Evolutionary conservation across 352 stramenopile genomes (phyloP).

Genomic region (Phytophthora chlamydospora): DNA sequence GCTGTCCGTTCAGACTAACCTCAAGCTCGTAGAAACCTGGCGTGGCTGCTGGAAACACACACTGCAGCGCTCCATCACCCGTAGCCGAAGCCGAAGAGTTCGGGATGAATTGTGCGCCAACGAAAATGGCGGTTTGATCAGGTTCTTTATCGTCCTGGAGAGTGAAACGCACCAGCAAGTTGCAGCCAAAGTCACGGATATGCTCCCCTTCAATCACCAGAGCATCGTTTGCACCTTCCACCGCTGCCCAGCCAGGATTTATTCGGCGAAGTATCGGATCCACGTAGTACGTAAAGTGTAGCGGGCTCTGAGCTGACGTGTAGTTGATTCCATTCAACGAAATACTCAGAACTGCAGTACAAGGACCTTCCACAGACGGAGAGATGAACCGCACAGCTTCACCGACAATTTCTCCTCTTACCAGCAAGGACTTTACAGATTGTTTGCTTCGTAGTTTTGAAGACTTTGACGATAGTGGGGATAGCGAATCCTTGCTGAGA

Average conservation of each 20-base stretch:
- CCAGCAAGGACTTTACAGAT: slow-evolving; percentile 20
- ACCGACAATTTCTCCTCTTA: slow-evolving; percentile 65
- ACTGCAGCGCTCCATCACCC: slow-evolving; percentile 33
- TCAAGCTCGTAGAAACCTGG: slow-evolving; percentile 69
- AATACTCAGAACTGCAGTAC: slow-evolving; percentile 63
- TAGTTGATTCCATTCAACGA: slow-evolving; percentile 83
- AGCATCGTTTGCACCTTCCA: slow-evolving; percentile 39
- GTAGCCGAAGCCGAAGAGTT: slow-evolving; percentile 14
- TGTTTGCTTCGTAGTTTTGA: neutral
- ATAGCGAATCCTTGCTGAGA: slow-evolving; percentile 10
- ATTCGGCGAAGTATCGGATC: slow-evolving; percentile 60
- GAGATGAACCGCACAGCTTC: slow-evolving; percentile 63
- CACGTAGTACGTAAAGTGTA: slow-evolving; percentile 68
- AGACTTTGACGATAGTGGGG: neutral
- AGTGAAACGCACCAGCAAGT: slow-evolving; percentile 49
- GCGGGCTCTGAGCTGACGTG: slow-evolving; percentile 49
- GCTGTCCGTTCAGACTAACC: slow-evolving; percentile 71
- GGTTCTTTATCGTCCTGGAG: slow-evolving; percentile 37
- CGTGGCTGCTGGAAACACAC: slow-evolving; percentile 34
- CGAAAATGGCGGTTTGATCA: slow-evolving; percentile 23
- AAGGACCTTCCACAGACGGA: slow-evolving; percentile 43
- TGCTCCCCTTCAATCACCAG: slow-evolving; percentile 53
- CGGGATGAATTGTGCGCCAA: slow-evolving; percentile 40
- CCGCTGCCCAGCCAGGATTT: slow-evolving; percentile 50
- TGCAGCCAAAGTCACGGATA: slow-evolving; percentile 59